A percentile compares a stretch with the other conserved stretches of the same genome.
phyloP scores from a whole-genome alignment of 208 protist species.

The Porcisia hertigi region DNA sequence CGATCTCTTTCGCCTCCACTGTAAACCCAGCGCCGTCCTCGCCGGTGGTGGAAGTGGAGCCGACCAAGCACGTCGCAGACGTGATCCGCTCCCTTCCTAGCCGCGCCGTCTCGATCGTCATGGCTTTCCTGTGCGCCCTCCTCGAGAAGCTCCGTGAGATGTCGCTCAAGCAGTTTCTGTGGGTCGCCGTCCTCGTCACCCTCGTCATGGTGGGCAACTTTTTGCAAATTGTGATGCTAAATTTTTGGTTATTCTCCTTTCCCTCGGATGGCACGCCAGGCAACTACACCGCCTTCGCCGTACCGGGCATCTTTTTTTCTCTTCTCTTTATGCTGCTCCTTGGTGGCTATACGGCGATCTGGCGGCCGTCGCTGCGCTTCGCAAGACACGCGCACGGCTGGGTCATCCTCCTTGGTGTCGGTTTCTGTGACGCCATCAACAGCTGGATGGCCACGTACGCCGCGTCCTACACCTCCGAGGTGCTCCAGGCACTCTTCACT shows the following conservation, averaged over 20 bases:
- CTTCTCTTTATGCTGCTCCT: constrained; percentile 63
- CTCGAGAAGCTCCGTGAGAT: constrained; percentile 23
- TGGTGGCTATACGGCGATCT: constrained; percentile 45
- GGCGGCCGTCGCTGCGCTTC: constrained; percentile 63
- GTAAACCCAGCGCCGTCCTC: background rate
- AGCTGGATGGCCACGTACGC: constrained; percentile 81
- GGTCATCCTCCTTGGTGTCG: constrained; percentile 57
- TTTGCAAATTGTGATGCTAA: constrained; percentile 86
- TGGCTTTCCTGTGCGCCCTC: constrained; percentile 11
- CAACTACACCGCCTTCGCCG: constrained; percentile 77
- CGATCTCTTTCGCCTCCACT: constrained; percentile 5
- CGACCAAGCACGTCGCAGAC: background rate
- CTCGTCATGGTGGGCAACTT: constrained; percentile 75
- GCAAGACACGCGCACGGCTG: constrained; percentile 49
- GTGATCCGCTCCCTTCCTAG: background rate
- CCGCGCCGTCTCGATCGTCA: background rate
- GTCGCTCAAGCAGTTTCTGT: constrained; percentile 44
- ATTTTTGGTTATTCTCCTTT: constrained; percentile 83
- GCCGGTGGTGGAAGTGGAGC: background rate
- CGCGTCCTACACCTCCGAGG: constrained; percentile 74
- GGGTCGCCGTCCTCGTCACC: constrained; percentile 47
- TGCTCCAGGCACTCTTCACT: constrained; percentile 77
- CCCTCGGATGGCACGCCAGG: constrained; percentile 55
- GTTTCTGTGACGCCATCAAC: constrained; percentile 71
- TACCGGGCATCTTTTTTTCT: constrained; percentile 65